Conservation (phyloP, 129 eudicot species). For the Artemisia argyi region DNA sequence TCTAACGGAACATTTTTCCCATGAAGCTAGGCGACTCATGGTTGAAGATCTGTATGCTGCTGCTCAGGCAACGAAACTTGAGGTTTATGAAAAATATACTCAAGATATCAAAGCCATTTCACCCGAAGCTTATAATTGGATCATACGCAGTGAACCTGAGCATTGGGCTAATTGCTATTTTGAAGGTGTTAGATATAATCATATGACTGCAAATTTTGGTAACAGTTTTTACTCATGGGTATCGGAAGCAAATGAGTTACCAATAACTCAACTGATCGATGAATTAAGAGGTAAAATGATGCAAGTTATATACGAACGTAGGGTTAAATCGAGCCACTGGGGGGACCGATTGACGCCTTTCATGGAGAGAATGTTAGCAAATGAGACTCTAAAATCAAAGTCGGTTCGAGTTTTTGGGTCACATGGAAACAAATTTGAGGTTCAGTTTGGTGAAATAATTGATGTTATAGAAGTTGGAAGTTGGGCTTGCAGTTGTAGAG, state of each 20-base stretch:
- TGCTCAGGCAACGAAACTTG: constrained; percentile 35
- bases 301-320: constrained; percentile 33
- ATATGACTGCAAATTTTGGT: constrained; percentile 42
- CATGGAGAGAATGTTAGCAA: constrained; percentile 32
- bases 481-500: constrained; percentile 37
- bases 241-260: constrained; percentile 39
- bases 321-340: constrained; percentile 39
- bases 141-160: constrained; percentile 29
- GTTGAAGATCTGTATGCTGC: constrained; percentile 41
- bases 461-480: constrained; percentile 30
- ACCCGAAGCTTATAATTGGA: constrained; percentile 37
- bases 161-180: constrained; percentile 39
- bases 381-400: constrained; percentile 21
- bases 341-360: constrained; percentile 33
- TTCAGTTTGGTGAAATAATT: constrained; percentile 12
- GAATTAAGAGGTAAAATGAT: constrained; percentile 42
- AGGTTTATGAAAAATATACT: constrained; percentile 22
- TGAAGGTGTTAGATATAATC: constrained; percentile 36
- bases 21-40: constrained; percentile 41
- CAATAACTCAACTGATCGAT: constrained; percentile 34
- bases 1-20: constrained; percentile 50
- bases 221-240: constrained; percentile 38
- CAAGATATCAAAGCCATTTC: constrained; percentile 36
- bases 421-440: constrained; percentile 36
- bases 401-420: constrained; percentile 29